Base-by-base conservation (phyloP, 1,284 basidiomycete species). In the Malassezia yamatoensis region DNA sequence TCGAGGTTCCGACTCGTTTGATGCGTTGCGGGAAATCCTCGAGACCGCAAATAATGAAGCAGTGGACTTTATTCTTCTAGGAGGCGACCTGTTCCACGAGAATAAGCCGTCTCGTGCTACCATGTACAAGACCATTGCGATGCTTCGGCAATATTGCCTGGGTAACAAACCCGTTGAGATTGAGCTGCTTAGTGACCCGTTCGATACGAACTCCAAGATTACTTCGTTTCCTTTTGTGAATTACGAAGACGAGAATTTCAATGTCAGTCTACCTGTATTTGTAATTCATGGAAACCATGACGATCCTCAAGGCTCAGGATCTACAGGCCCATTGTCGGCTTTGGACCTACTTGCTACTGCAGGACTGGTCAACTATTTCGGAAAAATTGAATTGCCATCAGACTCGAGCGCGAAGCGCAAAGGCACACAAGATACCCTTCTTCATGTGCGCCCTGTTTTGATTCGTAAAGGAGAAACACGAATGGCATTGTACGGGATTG, bases 261-360 rank as follows among this genome's bases (percentile, higher is more conserved):
- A 98, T 70, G 82, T 98, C 50, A 84, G 83, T 18, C 88, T 94
- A 29, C 94, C 94, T 2, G 86, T 96, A 20, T 99, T 99, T 77
- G 96, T 91, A 0, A 98, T 99, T 43, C 93, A 99, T 69, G 94
- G 93, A 40, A 99, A 99, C 72, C 94, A 99, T 75, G 94, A 99
- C 72, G 93, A 99, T 67, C 93, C 94, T 33, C 94, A 98, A 77
- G 94, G 93, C 20, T 85, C 90, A 11, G 90, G 90, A 12, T 52
- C 58, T 40, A 60, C 90, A 78, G 94, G 93, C 5, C 91, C 93
- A 0, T 81, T 99, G 0, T 94, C 89, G 62, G 90, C 93, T 0
- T 82, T 99, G 8, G 93, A 99, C 72, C 80, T 98, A 45, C 83
- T 98, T 5, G 91, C 91, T 1, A 90, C 90, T 3, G 85, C 88